phyloP scores from a whole-genome alignment of 495 filamentous ascomycete genomes.

The Penicillium soppii region DNA sequence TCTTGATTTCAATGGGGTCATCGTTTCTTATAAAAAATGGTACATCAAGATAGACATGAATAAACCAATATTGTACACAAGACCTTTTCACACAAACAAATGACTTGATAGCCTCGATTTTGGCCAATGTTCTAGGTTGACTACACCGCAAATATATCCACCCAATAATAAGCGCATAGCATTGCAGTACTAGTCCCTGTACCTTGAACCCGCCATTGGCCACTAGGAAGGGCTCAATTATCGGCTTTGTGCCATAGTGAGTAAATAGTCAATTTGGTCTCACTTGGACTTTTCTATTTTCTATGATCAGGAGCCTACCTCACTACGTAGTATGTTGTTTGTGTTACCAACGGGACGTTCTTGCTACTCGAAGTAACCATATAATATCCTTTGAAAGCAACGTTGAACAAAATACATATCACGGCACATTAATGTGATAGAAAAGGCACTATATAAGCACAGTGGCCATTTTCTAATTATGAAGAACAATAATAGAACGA shows the following conservation, averaged over 20 bases:
- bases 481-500: too few species aligned
- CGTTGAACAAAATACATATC: neutral
- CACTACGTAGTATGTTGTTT: too few species aligned
- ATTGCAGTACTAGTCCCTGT: neutral
- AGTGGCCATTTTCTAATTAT: too few species aligned
- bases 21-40: neutral
- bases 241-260: neutral
- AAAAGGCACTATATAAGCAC: neutral
- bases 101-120: neutral
- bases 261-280: too few species aligned
- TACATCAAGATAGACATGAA: too few species aligned
- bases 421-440: neutral
- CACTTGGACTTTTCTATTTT: too few species aligned
- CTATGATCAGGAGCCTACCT: too few species aligned
- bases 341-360: neutral
- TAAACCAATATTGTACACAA: too few species aligned
- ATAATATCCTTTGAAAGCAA: neutral
- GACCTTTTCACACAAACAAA: too few species aligned
- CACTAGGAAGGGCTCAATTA: conserved; percentile 4
- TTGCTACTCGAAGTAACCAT: neutral
- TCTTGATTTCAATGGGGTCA: neutral
- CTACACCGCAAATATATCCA: neutral
- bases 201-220: neutral
- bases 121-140: neutral
- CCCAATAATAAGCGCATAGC: neutral